Evolutionary conservation across 495 filamentous ascomycete genomes (phyloP).

Genomic region (Aspergillus olivimuriae): DNA sequence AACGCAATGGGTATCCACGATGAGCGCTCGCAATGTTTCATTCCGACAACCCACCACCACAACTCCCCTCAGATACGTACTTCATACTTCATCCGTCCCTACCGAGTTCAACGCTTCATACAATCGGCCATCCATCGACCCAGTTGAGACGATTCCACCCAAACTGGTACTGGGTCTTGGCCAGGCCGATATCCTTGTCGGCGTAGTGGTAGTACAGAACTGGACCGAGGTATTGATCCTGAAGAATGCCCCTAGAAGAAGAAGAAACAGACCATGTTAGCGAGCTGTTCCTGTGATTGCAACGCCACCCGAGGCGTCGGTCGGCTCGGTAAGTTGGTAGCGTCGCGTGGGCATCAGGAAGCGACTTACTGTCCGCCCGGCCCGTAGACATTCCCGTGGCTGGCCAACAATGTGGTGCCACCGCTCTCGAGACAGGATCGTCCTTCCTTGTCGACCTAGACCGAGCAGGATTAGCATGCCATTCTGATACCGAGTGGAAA

Average conservation of each 20-base stretch:
- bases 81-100: too few species aligned
- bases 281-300: too few species aligned
- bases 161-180: constrained; percentile 47
- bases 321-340: too few species aligned
- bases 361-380: constrained; percentile 57
- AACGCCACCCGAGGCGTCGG: too few species aligned
- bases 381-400: constrained; percentile 58
- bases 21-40: too few species aligned
- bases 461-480: not conserved
- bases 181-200: constrained; percentile 49
- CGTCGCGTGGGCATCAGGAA: too few species aligned
- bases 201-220: constrained; percentile 71
- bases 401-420: constrained; percentile 57
- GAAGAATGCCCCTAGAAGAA: constrained; percentile 35
- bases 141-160: constrained; percentile 60
- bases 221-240: constrained; percentile 36
- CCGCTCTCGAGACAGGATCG: constrained; percentile 49
- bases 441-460: constrained; percentile 51
- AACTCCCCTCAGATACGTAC: too few species aligned
- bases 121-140: constrained; percentile 52
- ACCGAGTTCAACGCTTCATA: too few species aligned
- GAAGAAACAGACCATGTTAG: too few species aligned
- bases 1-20: too few species aligned
- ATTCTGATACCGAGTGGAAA: too few species aligned
- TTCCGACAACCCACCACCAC: too few species aligned